phyloP scores from a whole-genome alignment of 805 yeast species.

The Kockiozyma suomiensis region DNA sequence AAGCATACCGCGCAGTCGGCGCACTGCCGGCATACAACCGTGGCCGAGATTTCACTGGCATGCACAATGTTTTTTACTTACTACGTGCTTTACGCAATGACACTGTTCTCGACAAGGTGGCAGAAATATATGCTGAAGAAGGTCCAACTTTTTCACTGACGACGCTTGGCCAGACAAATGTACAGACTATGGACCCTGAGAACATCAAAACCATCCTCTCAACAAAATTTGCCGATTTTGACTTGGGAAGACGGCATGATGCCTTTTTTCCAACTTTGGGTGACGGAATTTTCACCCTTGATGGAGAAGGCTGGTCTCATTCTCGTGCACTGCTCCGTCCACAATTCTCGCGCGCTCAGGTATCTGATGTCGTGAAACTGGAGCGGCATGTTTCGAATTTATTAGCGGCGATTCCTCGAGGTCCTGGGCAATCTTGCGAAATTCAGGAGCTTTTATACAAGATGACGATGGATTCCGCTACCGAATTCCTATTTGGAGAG shows the following conservation, averaged over 20 bases:
- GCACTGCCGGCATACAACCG: not conserved
- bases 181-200: slow-evolving; percentile 39
- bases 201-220: slow-evolving; percentile 43
- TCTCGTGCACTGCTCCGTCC: slow-evolving; percentile 45
- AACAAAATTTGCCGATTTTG: slow-evolving; percentile 42
- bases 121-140: not conserved
- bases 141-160: not conserved
- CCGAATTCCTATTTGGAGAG: slow-evolving; percentile 44
- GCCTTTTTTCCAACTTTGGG: slow-evolving; percentile 42
- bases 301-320: slow-evolving; percentile 45
- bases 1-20: not conserved
- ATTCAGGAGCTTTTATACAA: slow-evolving; percentile 39
- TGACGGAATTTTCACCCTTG: slow-evolving; percentile 44
- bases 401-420: slow-evolving; percentile 21
- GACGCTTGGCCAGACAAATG: slow-evolving; percentile 1
- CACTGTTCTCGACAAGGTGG: not conserved
- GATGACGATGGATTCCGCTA: slow-evolving; percentile 43
- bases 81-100: not conserved
- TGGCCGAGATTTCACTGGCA: not conserved
- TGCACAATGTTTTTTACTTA: not conserved
- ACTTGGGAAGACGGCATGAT: slow-evolving; percentile 39
- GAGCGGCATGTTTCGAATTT: slow-evolving; percentile 39
- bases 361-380: slow-evolving; percentile 37
- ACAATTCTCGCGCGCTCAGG: slow-evolving; percentile 42
- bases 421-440: slow-evolving; percentile 35